Evolutionary conservation across 1,284 basidiomycete species (phyloP).

Genomic region (Tylopilus sp.): DNA sequence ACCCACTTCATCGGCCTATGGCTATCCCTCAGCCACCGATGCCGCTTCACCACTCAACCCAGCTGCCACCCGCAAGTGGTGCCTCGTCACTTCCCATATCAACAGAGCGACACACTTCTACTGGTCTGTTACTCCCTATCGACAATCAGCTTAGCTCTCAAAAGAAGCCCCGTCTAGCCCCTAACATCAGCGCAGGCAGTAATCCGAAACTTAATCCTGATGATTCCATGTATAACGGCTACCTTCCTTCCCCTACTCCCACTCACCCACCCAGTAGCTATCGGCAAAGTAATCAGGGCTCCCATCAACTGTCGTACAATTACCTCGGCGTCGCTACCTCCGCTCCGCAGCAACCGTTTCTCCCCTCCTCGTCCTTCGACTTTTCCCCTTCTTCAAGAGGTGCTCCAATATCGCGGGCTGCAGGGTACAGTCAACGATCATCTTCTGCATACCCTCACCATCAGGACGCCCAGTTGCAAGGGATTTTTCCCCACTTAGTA

Average conservation of each 20-base stretch:
- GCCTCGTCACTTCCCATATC: conserved; percentile 32
- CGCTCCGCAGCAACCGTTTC: conserved; percentile 23
- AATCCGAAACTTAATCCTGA: conserved; percentile 28
- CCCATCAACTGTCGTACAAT: conserved; percentile 27
- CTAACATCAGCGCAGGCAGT: conserved; percentile 20
- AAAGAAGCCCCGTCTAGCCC: conserved; percentile 32
- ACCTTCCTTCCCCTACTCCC: conserved; percentile 32
- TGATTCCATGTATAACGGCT: conserved; percentile 31
- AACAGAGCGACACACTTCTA: conserved; percentile 33
- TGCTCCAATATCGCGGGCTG: conserved; percentile 19
- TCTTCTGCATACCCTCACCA: conserved; percentile 23
- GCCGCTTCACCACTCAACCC: conserved; percentile 31
- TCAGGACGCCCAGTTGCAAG: conserved; percentile 33
- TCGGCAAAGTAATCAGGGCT: conserved; percentile 28
- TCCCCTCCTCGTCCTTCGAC: conserved; percentile 30
- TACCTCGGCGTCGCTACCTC: conserved; percentile 22
- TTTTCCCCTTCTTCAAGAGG: conserved; percentile 30
- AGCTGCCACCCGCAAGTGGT: conserved; percentile 18
- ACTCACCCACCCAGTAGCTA: conserved; percentile 28
- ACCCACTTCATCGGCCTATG: conserved; percentile 31
- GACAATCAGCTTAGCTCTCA: conserved; percentile 25
- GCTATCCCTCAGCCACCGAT: conserved; percentile 35
- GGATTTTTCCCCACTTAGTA: conserved; percentile 33
- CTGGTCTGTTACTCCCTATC: conserved; percentile 31
- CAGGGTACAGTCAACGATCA: conserved; percentile 25